Percentiles rank a stretch among this genome's conserved stretches.
These are phyloP conservation scores for Naganishia vishniacii DNA, from an alignment of 768 basidiomycete genomes.

Conservation along the genomic window DNA sequence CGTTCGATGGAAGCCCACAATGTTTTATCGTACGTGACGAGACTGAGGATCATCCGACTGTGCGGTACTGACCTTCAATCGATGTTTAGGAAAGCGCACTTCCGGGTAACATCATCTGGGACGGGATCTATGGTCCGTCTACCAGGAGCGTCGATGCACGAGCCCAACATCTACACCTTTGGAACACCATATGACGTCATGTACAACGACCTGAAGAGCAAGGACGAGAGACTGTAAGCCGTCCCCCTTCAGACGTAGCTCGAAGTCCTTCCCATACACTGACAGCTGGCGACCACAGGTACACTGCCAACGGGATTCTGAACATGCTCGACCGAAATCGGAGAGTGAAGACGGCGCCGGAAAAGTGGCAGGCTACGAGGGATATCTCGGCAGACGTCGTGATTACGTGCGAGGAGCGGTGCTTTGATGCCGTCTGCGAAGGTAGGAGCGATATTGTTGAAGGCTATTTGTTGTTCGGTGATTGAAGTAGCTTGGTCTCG, in stretches of 20 bases:
- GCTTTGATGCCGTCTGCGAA: conserved; percentile 96
- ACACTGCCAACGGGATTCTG: conserved; percentile 84
- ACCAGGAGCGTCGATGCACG: conserved; percentile 92
- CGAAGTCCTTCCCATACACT: neutral
- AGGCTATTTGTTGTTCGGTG: neutral
- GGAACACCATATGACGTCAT: conserved; percentile 96
- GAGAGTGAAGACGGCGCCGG: conserved; percentile 82
- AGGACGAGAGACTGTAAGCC: conserved; percentile 77
- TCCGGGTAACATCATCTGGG: conserved; percentile 85
- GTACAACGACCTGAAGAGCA: conserved; percentile 76
- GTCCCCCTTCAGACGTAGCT: neutral
- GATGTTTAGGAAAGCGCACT: conserved; percentile 77
- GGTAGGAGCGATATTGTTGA: conserved; percentile 56
- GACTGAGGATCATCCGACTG: neutral
- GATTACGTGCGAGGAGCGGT: conserved; percentile 97
- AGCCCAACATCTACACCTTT: conserved; percentile 93
- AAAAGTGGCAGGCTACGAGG: conserved; percentile 90
- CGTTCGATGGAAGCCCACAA: conserved; percentile 97
- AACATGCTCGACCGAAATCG: conserved; percentile 96
- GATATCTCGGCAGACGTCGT: conserved; percentile 82
- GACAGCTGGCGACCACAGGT: conserved; percentile 54
- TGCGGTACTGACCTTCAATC: too few relatives aligned
- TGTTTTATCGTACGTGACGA: conserved; percentile 67
- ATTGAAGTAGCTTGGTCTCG: conserved; percentile 38
- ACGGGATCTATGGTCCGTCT: conserved; percentile 95